Base-by-base conservation (phyloP, 2,329 filamentous ascomycete species). In the Huntiella abstrusa region DNA sequence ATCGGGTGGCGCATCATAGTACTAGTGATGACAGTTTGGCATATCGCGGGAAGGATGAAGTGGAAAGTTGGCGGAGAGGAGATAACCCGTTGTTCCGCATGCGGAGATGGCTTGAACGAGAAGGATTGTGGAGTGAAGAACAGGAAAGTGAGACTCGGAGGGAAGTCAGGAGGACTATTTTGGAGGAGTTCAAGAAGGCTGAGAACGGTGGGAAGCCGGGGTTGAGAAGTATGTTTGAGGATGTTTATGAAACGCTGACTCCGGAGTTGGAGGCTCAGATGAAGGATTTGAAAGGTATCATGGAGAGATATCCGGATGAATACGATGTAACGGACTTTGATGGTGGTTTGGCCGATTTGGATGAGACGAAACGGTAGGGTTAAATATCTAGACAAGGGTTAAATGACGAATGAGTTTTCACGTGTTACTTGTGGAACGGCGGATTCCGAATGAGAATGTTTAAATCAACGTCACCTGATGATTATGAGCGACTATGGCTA, bases 21-120 rank as follows among this genome's bases (percentile, higher is more conserved):
- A 98, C 91, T 1, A 91, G 83, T 0, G 91, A 98, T 58, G 91
- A 98, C 63, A 91, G 83, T 19, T 98, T 95, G 57, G 91, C 91
- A 0, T 98, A 98, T 64, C 81, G 91, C 6, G 86, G 87, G 1
- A 77, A 81, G 19, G 78, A 95, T 1, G 91, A 98, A 58, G 91
- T 98, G 61, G 85, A 94, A 58, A 84, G 93, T 59, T 94, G 86
- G 86, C 93, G 92, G 61, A 70, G 85, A 0, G 69, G 86, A 10
- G 87, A 94, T 57, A 94, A 94, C 56, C 86, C 86, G 1, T 80
- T 94, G 43, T 85, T 83, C 2, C 71, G 86, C 10, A 59, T 93
- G 47, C 72, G 87, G 16, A 94, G 94, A 65, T 98, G 85, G 73
- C 77, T 98, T 64, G 88, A 98, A 62, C 71, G 74, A 6, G 75